A percentile compares a stretch with the other conserved stretches of the same genome.
These are phyloP conservation scores for Porodaedalea pini DNA, from an alignment of 1,284 basidiomycete species.

Conservation along the genomic window DNA sequence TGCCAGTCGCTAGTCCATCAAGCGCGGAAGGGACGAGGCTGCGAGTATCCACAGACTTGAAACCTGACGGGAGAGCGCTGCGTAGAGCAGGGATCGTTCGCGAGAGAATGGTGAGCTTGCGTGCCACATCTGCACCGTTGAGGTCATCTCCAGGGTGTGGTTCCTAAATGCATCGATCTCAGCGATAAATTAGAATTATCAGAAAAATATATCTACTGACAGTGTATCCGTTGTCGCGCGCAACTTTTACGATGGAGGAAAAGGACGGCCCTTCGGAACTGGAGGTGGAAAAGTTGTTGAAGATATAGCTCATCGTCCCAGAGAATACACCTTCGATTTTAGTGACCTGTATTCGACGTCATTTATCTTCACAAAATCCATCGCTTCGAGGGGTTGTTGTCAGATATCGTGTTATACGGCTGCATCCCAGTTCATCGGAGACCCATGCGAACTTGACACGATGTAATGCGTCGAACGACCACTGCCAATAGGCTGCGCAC, in stretches of 20 bases:
- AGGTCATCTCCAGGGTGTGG: conserved; percentile 97
- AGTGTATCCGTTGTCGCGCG: conserved; percentile 93
- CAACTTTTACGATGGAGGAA: conserved; percentile 85
- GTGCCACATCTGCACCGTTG: conserved; percentile 93
- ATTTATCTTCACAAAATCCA: neutral
- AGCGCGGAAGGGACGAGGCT: conserved; percentile 85
- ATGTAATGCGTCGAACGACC: no score
- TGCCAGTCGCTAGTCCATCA: conserved; percentile 62
- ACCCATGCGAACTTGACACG: no score
- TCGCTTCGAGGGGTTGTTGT: neutral
- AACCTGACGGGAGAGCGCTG: conserved; percentile 61
- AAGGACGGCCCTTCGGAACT: conserved; percentile 63
- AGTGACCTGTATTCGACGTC: conserved; percentile 44
- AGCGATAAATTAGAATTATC: neutral
- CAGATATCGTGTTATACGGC: no score
- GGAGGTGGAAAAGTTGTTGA: conserved; percentile 89
- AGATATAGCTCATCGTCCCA: conserved; percentile 98
- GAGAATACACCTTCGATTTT: conserved; percentile 89
- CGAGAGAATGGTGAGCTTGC: conserved; percentile 94
- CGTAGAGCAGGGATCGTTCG: conserved; percentile 64
- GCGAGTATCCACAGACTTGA: conserved; percentile 75
- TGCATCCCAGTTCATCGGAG: no score
- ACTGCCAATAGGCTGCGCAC: no score
- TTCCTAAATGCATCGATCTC: conserved; percentile 52
- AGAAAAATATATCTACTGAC: conserved; percentile 40